A percentile compares a stretch with the other conserved stretches of the same genome.
These are phyloP conservation scores for Entamoeba nuttalli DNA, from an alignment of 208 protist species.

Conservation along the genomic window DNA sequence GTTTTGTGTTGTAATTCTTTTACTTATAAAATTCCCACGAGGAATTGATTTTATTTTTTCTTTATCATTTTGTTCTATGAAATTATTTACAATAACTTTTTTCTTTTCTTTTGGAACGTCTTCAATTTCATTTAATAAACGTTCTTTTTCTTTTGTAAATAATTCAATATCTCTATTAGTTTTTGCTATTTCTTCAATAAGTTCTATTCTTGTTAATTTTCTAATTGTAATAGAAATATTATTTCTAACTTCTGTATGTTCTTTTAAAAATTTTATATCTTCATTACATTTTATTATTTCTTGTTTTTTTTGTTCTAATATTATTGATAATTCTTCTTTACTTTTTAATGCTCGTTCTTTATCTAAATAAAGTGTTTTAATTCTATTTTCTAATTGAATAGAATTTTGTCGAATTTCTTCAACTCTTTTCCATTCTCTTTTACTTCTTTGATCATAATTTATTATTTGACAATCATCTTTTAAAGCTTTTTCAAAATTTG, in stretches of 20 bases:
- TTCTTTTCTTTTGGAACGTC: background rate
- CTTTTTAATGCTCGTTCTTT: background rate
- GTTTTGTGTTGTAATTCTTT: background rate
- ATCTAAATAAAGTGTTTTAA: background rate
- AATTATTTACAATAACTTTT: background rate
- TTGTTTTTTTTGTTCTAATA: background rate
- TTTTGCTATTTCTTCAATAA: background rate
- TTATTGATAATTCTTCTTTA: background rate
- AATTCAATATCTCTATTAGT: background rate
- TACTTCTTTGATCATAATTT: background rate
- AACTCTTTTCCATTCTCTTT: background rate
- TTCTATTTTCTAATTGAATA: background rate
- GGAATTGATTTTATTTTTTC: background rate
- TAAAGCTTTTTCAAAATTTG: background rate
- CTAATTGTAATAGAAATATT: background rate
- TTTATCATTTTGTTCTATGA: background rate
- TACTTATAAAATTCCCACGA: background rate
- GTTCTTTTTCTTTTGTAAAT: background rate
- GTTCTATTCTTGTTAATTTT: background rate
- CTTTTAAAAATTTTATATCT: background rate
- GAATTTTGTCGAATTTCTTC: background rate
- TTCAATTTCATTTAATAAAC: background rate
- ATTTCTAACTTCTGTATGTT: background rate
- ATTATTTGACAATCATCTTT: background rate
- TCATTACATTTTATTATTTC: background rate